Evolutionary conservation across 169 alveolate genomes (phyloP).

Genomic region (Eimeria maxima): DNA sequence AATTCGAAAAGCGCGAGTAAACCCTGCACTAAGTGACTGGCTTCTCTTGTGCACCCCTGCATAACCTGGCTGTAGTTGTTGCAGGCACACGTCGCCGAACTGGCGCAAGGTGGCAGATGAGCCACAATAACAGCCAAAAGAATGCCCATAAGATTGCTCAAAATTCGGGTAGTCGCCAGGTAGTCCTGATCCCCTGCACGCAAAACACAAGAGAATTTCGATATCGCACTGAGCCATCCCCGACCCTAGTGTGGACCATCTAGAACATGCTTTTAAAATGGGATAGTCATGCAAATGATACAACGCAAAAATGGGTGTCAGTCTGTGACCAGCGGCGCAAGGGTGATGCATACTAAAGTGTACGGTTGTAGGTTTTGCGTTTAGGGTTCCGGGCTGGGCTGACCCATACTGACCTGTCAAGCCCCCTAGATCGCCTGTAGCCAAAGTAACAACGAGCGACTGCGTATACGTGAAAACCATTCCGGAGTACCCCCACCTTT

Average conservation of each 20-base stretch:
- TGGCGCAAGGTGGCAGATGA: conserved; percentile 72
- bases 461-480: conserved; percentile 81
- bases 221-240: neutral
- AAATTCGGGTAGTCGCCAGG: conserved; percentile 71
- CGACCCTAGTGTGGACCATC: neutral
- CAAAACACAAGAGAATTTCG: neutral
- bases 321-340: neutral
- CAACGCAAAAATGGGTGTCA: neutral
- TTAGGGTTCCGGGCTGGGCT: neutral
- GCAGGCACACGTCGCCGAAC: conserved; percentile 63
- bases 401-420: conserved; percentile 61
- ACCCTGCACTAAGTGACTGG: conserved; percentile 10
- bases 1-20: conserved; percentile 29
- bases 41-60: conserved; percentile 58
- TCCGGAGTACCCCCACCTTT: conserved; percentile 77
- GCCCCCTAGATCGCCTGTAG: conserved; percentile 60
- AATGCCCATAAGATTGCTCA: conserved; percentile 72
- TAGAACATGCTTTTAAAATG: neutral
- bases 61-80: conserved; percentile 6
- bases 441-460: conserved; percentile 65
- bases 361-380: too few species aligned
- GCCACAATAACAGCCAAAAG: conserved; percentile 71
- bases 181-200: conserved; percentile 69
- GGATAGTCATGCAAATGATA: neutral
- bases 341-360: neutral